Evolutionary conservation across 2,329 filamentous ascomycete genomes (phyloP), one percentile per base, ranked within the genome.

Genomic region (Coniochaeta sp.): DNA sequence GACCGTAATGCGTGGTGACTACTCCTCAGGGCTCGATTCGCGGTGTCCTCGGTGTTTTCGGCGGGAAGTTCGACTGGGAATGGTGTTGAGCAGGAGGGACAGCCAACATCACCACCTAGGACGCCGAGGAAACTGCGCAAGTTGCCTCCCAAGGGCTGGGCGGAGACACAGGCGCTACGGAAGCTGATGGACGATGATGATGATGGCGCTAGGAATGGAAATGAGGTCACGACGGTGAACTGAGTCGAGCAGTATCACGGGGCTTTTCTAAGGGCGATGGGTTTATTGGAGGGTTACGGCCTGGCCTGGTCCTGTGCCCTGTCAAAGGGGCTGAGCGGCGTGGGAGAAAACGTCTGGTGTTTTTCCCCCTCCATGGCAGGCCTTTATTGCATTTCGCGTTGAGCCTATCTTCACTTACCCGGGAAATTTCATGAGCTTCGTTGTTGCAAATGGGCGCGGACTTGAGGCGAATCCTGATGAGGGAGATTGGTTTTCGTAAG

Each of bases 1-100:
- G 91, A 96, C 73, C 83, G 88, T 56, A 91, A 91, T 71, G 87
- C 88, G 40, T 94, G 89, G 89, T 94, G 77, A 83, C 69, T 64
- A 56, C 61, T 63, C 45, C 61, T 63, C 35, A 60, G 67, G 56
- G 65, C 66, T 57, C 66, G 64, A 53, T 65, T 63, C 58, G 50
- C 55, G 49, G 46, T 52, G 32, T 48, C 54, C 46, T 42, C 57
- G 49, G 53, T 54, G 13, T 51, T 51, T n/a, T 50, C 54, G 27
- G 12, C 27, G 27, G 12, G 6, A 30, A 12, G 27, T 30, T 7
- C 38, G 7, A 8, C 12, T 18, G 10, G 3, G 38, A 22, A 24
- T 9, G n/a, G 38, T 26, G 18, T 18, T 5, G 9, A 12, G 12
- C 50, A 42, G n/a, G 49, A 55, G 12, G 30, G 51, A 52, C 56